Base-by-base conservation (phyloP, 148 eudicot genomes). In the Dysphania ambrosioides region DNA sequence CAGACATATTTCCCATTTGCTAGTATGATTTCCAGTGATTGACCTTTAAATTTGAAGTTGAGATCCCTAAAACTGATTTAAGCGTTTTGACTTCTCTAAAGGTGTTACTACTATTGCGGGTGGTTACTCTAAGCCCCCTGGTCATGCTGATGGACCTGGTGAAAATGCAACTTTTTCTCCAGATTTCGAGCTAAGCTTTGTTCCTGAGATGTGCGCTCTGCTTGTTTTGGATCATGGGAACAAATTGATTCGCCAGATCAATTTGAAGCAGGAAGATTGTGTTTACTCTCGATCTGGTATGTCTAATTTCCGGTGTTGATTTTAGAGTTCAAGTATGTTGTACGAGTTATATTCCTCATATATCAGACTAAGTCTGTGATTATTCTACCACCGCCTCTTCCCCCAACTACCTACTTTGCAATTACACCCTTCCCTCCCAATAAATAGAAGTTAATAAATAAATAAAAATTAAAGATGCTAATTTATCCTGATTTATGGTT, bases 41-140 rank as follows among this genome's bases (percentile, higher is more conserved):
- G 0, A 24, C 5, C 47, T 41, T 59, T 68, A 19, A 69, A 15
- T 59, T 29, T 35, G 38, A 18, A 29, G 36, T 10, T 42, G 55
- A 58, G 31, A 1, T 68, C 19, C 68, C 31, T 13, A 44, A 36
- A 11, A 30, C 23, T 47, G 29, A 21, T 55, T 15, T 58, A 7
- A 38, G 40, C 56, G 68, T 51, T 19, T 56, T 86, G 35, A 76
- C 26, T 55, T 68, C 18, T 75, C 29, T 65, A 27, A 44, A 92
- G 97, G 95, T 75, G 91, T 86, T 66, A 70, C 76, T 70, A 92
- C 94, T 55, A 90, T 92, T 67, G 97, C 94, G 44, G 97, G 97
- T 30, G 88, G 92, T 58, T 36, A 51, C 73, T 76, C 86, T 49
- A 71, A 73, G 72, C 76, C 27, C 21, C 16, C 83, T 47, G 92